Percentiles rank a stretch among this genome's conserved stretches.
Evolutionary conservation across 257 asterid species (phyloP).

Genomic region (Ajuga chamaepitys): DNA sequence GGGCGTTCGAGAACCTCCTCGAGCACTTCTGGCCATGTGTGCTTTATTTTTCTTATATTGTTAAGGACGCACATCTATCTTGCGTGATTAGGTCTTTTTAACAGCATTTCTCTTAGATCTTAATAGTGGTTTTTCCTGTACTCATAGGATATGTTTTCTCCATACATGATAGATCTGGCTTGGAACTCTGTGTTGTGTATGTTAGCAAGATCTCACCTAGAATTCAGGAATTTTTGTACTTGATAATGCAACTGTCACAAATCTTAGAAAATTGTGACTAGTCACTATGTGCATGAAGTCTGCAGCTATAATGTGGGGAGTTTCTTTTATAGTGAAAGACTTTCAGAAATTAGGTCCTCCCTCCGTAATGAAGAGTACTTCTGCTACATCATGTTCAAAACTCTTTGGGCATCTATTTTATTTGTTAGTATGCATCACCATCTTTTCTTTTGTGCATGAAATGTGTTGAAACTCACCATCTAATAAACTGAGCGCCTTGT

Average conservation of each 20-base stretch:
- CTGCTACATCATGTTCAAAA: neutral
- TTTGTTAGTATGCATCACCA: neutral
- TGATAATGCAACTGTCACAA: neutral
- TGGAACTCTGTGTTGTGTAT: neutral
- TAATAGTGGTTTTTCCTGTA: neutral
- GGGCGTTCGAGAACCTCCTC: neutral
- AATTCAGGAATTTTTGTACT: neutral
- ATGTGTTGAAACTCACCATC: neutral
- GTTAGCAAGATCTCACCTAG: neutral
- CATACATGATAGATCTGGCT: too few species aligned
- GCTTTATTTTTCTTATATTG: neutral
- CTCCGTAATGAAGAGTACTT: neutral
- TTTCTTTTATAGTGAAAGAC: neutral
- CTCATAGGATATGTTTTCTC: neutral
- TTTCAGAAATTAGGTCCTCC: neutral
- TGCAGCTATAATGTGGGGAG: neutral
- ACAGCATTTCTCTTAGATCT: neutral
- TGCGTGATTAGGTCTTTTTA: neutral
- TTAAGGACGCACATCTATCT: neutral
- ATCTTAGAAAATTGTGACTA: neutral
- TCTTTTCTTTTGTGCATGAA: neutral
- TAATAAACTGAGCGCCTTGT: conserved; percentile 11
- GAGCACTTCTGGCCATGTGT: neutral
- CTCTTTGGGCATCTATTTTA: neutral
- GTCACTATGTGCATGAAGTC: conserved; percentile 1